These are phyloP conservation scores for Septoria petroselini DNA, from an alignment of 2,329 filamentous ascomycete genomes.

Conservation along the genomic window DNA sequence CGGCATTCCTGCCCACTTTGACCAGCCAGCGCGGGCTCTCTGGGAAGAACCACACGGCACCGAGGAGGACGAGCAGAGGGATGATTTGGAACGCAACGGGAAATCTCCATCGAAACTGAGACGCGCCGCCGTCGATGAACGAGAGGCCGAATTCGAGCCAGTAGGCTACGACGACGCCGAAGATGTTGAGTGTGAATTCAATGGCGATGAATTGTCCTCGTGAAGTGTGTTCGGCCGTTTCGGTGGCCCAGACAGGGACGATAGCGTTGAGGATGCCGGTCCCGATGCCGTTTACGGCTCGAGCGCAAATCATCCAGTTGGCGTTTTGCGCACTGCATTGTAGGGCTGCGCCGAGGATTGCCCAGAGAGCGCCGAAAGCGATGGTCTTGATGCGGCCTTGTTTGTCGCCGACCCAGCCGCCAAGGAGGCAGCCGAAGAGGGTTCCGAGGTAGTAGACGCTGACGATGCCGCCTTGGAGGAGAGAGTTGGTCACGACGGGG, in stretches of 20 bases:
- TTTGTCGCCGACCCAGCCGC: conserved; percentile 63
- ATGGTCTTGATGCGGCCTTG: conserved; percentile 64
- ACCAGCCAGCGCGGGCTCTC: conserved; percentile 65
- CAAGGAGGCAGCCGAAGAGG: conserved; percentile 60
- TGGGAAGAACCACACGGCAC: conserved; percentile 63
- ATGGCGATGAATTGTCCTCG: conserved; percentile 50
- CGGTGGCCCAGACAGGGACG: conserved; percentile 68
- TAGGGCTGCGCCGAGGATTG: conserved; percentile 54
- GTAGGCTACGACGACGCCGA: conserved; percentile 54
- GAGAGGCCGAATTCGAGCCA: conserved; percentile 41
- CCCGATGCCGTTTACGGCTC: conserved; percentile 48
- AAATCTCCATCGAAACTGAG: conserved; percentile 43
- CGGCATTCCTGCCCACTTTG: conserved; percentile 63
- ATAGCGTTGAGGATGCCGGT: conserved; percentile 70
- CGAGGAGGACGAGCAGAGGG: conserved; percentile 46
- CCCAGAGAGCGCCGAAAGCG: conserved; percentile 52
- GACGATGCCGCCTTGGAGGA: conserved; percentile 62
- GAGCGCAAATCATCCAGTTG: conserved; percentile 57
- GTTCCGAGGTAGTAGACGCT: conserved; percentile 60
- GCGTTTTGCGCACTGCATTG: conserved; percentile 65
- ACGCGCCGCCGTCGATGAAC: conserved; percentile 26
- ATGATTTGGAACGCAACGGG: conserved; percentile 69
- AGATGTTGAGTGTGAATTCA: conserved; percentile 71
- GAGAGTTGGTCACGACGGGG: conserved; percentile 56
- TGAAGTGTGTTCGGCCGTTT: conserved; percentile 64